phyloP scores from a whole-genome alignment of 805 yeast genomes.

The Wickerhamomyces alni region DNA sequence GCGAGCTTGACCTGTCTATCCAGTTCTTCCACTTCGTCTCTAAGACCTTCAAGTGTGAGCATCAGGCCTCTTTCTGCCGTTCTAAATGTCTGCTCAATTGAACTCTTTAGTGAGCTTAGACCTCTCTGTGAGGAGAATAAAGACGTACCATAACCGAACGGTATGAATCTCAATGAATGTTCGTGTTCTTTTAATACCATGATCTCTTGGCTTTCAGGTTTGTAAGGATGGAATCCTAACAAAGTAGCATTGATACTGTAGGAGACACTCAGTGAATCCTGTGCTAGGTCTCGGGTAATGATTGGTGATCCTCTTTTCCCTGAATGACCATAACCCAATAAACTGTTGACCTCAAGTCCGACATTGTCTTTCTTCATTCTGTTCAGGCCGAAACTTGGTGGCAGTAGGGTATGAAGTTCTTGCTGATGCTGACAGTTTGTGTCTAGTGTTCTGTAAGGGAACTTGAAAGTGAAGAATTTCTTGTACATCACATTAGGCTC shows the following conservation, averaged over 20 bases:
- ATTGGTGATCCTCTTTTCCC: conserved; percentile 49
- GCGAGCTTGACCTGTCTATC: conserved; percentile 14
- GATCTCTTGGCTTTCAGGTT: conserved; percentile 13
- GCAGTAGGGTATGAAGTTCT: conserved; percentile 30
- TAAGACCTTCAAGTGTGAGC: conserved; percentile 11
- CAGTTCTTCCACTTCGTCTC: conserved; percentile 10
- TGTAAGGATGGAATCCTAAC: conserved; percentile 37
- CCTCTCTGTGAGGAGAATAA: conserved; percentile 11
- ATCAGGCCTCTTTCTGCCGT: conserved; percentile 13
- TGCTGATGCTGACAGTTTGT: conserved; percentile 43
- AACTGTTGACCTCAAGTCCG: conserved; percentile 24
- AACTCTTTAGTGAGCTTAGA: conserved; percentile 3
- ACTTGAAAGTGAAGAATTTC: conserved; percentile 52
- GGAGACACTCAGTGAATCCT: conserved; percentile 39
- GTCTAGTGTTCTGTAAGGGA: conserved; percentile 49
- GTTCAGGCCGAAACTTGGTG: conserved; percentile 37
- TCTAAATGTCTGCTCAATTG: conserved; percentile 10
- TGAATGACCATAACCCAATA: conserved; percentile 44
- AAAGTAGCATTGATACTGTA: conserved; percentile 53
- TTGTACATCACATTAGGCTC: conserved; percentile 46
- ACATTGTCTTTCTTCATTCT: conserved; percentile 25
- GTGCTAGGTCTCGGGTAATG: conserved; percentile 42
- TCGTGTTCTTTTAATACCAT: conserved; percentile 30
- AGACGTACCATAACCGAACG: conserved; percentile 29
- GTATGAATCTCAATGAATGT: conserved; percentile 33